Conservation (phyloP, 805 yeast species). For the Candida koratica region DNA sequence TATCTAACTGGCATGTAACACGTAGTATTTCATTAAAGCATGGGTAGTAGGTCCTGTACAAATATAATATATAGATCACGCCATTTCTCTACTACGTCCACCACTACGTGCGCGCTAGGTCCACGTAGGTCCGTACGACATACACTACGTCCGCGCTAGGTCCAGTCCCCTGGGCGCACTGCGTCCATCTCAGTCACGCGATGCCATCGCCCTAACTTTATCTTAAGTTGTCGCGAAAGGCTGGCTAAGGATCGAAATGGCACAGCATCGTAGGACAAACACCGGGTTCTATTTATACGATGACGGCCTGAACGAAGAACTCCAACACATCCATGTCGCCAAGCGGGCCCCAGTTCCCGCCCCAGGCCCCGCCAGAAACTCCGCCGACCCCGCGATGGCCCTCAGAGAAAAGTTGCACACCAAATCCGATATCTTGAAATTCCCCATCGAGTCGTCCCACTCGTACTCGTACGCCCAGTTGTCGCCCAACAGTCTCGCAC, state of each 20-base stretch:
- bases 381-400: constrained; percentile 15
- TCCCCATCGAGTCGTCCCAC: constrained; percentile 77
- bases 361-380: neutral
- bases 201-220: no score
- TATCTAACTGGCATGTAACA: no score
- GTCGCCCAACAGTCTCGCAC: constrained; percentile 75
- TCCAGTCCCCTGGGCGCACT: no score
- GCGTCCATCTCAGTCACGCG: no score
- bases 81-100: no score
- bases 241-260: neutral
- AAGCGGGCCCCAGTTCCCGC: constrained; percentile 1
- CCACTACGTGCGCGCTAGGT: no score
- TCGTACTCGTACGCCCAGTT: constrained; percentile 81
- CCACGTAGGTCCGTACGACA: no score
- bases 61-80: no score
- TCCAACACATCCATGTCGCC: constrained; percentile 3
- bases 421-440: constrained; percentile 45
- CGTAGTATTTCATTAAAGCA: no score
- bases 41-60: no score
- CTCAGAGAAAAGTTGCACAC: constrained; percentile 12
- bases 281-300: constrained; percentile 10
- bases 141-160: no score
- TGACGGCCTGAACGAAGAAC: constrained; percentile 7
- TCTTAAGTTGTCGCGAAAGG: neutral
- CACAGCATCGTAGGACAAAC: neutral